Evolutionary conservation across 352 stramenopile species (phyloP), one percentile per base, ranked within the genome.

Genomic region (Pythium dissimile): DNA sequence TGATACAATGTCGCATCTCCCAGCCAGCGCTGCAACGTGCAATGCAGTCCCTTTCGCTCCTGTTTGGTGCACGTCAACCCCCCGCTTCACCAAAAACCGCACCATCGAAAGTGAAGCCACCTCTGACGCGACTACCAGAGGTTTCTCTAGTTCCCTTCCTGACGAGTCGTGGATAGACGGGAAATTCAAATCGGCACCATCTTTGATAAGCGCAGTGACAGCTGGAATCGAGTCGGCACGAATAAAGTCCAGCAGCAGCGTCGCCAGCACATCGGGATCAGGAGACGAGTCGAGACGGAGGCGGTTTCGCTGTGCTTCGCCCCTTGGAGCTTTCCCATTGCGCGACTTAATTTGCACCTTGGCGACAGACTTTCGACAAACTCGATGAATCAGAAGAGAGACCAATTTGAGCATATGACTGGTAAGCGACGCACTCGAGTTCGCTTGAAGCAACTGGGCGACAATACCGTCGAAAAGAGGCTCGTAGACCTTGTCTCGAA

Each of bases 171-270:
- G 52, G 10, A 76, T 67, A 13, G 55, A 62, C 3, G 78, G 66
- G 23, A 77, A 86, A 42, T 90, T 88, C 46, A 92, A 54, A 27
- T 91, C 80, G 3, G 79, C 82, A 8, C 84, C 84, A 51, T 94
- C 84, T 45, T 88, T 88, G 21, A 94, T 61, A 24, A 92, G 56
- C 11, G 78, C 69, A 41, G 59, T 80, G 10, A 94, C 84, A n/a
- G 79, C 83, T 59, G 76, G 54, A 54, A 92, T 78, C 12, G 73
- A 92, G 59, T 90, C 77, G 16, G 71, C 67, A 42, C 79, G 75
- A 48, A 92, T 75, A 31, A 89, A 94, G 28, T 92, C 84, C 2
- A 91, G 58, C 46, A 92, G 47, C 26, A 92, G 50, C 5, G 59
- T 83, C 13, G 77, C 69, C 6, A 90, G 44, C 12, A 89, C 77